Conservation (phyloP, 192 early-diverging fungal species). For the Coemansia sp. region DNA sequence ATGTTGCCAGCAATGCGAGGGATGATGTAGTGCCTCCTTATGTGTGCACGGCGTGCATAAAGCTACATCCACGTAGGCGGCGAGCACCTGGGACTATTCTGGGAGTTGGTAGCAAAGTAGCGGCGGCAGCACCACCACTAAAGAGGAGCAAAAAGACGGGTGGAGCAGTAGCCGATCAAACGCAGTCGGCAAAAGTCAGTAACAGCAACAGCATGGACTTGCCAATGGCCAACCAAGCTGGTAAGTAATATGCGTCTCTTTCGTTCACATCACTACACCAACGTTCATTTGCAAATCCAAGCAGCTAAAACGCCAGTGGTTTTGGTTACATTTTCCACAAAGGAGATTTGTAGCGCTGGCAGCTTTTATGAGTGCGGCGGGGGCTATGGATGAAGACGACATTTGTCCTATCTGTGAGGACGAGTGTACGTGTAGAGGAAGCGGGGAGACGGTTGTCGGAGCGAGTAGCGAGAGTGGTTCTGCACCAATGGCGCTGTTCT, state of each 20-base stretch:
- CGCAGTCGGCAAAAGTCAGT: not conserved
- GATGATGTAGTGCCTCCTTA: not conserved
- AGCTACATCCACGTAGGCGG: constrained; percentile 12
- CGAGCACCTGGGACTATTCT: constrained; percentile 29
- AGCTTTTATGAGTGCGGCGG: constrained; percentile 17
- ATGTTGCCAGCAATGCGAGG: constrained; percentile 7
- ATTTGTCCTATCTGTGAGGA: constrained; percentile 53
- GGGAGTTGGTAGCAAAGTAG: constrained; percentile 11
- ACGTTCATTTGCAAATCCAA: not conserved
- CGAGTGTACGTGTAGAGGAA: constrained; percentile 34
- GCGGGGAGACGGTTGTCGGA: not conserved
- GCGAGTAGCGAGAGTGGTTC: not conserved
- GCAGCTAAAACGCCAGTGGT: not conserved
- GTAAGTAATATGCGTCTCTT: constrained; percentile 8
- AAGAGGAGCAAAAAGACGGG: constrained; percentile 2
- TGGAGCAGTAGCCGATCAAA: not conserved
- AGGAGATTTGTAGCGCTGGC: constrained; percentile 4
- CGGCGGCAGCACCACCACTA: not conserved
- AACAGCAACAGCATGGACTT: not conserved
- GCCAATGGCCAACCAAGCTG: constrained; percentile 13
- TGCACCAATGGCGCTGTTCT: constrained; percentile 31
- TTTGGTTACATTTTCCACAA: too few relatives aligned
- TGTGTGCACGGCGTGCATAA: constrained; percentile 22
- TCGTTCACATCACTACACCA: not conserved
- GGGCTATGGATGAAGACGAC: constrained; percentile 47